Conservation (phyloP, 2,329 filamentous ascomycete genomes). For the Coniochaeta hoffmannii region DNA sequence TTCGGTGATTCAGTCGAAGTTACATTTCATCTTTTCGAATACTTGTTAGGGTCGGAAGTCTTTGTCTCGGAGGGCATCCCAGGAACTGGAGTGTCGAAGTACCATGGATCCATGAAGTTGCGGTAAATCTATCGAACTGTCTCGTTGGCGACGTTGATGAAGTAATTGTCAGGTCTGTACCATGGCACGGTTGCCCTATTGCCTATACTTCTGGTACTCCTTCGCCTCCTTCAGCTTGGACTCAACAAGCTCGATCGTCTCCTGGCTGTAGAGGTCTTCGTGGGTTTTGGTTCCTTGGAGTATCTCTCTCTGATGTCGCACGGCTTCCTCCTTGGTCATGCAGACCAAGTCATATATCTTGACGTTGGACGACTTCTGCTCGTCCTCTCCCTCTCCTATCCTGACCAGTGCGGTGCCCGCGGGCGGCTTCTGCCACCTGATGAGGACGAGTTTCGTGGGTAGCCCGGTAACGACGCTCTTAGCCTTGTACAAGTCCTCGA, state of each 20-base stretch:
- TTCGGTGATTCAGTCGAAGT: too few relatives aligned
- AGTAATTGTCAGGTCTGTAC: background rate
- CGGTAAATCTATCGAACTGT: too few relatives aligned
- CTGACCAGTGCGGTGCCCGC: slow-evolving; percentile 45
- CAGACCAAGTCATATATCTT: slow-evolving; percentile 67
- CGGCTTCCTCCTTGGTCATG: slow-evolving; percentile 88
- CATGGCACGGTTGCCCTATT: background rate
- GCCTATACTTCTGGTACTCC: slow-evolving; percentile 42
- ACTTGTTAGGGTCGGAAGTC: too few relatives aligned
- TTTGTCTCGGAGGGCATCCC: too few relatives aligned
- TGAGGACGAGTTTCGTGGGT: slow-evolving; percentile 69
- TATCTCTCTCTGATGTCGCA: slow-evolving; percentile 71
- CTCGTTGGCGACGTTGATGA: background rate
- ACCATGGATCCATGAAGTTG: too few relatives aligned
- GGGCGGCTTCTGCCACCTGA: slow-evolving; percentile 72
- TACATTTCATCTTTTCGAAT: too few relatives aligned
- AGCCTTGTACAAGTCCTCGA: slow-evolving; percentile 83
- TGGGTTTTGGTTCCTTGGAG: slow-evolving; percentile 59
- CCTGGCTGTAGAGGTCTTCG: slow-evolving; percentile 67
- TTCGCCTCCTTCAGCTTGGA: slow-evolving; percentile 60
- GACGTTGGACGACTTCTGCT: slow-evolving; percentile 70
- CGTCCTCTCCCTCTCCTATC: slow-evolving; percentile 58
- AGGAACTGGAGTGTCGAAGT: too few relatives aligned
- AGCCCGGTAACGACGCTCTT: slow-evolving; percentile 79
- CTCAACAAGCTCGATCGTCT: slow-evolving; percentile 61